Evolutionary conservation across 768 basidiomycete species (phyloP).

Genomic region (Pleurotus giganteus): DNA sequence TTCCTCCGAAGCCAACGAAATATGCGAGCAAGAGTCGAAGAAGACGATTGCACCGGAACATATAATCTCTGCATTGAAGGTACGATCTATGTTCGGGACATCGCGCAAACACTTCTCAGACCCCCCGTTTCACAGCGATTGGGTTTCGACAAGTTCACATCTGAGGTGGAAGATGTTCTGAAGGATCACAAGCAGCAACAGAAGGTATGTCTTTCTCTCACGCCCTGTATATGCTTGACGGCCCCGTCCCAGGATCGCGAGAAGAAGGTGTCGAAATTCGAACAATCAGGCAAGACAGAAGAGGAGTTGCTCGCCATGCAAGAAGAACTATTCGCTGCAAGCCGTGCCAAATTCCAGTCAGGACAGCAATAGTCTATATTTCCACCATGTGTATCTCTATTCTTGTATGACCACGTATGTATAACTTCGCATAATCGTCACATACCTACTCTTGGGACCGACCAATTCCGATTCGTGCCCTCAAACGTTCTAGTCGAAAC

Average conservation of each 20-base stretch:
- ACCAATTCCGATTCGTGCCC: constrained; percentile 32
- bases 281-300: constrained; percentile 84
- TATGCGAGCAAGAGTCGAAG: constrained; percentile 97
- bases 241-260: constrained; percentile 66
- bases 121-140: constrained; percentile 55
- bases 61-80: constrained; percentile 89
- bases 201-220: constrained; percentile 57
- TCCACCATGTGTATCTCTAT: constrained; percentile 21
- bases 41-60: constrained; percentile 99
- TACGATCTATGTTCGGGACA: constrained; percentile 26
- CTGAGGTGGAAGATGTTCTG: constrained; percentile 88
- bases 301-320: constrained; percentile 88
- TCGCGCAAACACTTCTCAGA: constrained; percentile 8
- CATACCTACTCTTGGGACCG: constrained; percentile 16
- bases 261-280: constrained; percentile 89
- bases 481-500: constrained; percentile 53
- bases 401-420: constrained; percentile 28
- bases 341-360: constrained; percentile 75
- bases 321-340: constrained; percentile 90
- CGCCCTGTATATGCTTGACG: constrained; percentile 10
- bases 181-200: constrained; percentile 96
- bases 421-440: constrained; percentile 34
- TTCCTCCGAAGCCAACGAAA: constrained; percentile 96
- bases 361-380: constrained; percentile 42
- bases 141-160: constrained; percentile 88